phyloP scores from a whole-genome alignment of 768 basidiomycete genomes.

The Calocera viscosa region DNA sequence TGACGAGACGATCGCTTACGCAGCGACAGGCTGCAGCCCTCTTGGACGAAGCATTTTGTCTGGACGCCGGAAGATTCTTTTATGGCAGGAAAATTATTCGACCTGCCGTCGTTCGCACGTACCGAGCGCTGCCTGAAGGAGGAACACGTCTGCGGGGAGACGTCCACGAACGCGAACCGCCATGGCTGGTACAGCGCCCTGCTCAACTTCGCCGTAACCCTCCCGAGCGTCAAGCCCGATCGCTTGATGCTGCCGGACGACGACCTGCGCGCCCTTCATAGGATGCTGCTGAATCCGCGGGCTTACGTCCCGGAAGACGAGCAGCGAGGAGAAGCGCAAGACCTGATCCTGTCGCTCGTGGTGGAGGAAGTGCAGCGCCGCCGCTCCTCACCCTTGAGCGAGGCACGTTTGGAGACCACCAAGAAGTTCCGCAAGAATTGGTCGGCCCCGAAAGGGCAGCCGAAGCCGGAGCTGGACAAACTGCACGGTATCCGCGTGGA shows the following conservation, averaged over 20 bases:
- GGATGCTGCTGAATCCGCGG: not conserved
- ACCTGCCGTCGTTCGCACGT: not conserved
- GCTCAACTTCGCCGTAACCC: not conserved
- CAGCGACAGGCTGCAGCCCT: not conserved
- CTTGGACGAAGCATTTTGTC: not conserved
- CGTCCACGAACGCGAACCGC: not conserved
- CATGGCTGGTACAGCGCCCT: slow-evolving; percentile 6
- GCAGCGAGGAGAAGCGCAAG: not conserved
- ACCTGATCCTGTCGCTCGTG: not conserved
- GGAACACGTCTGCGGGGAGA: not conserved
- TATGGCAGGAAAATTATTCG: not conserved
- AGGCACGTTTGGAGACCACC: too few relatives aligned
- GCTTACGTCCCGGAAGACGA: not conserved
- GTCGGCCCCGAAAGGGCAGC: too few relatives aligned
- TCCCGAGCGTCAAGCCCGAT: not conserved
- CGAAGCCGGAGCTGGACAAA: not conserved
- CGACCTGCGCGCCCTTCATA: not conserved
- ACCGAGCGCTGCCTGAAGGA: not conserved
- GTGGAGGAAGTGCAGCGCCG: not conserved
- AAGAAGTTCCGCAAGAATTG: too few relatives aligned
- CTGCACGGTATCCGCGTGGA: not conserved
- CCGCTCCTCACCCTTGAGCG: too few relatives aligned
- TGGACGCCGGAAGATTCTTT: not conserved
- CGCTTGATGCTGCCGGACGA: not conserved
- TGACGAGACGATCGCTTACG: not conserved